phyloP scores from a whole-genome alignment of 352 stramenopile species.

The Phytophthora cajani region DNA sequence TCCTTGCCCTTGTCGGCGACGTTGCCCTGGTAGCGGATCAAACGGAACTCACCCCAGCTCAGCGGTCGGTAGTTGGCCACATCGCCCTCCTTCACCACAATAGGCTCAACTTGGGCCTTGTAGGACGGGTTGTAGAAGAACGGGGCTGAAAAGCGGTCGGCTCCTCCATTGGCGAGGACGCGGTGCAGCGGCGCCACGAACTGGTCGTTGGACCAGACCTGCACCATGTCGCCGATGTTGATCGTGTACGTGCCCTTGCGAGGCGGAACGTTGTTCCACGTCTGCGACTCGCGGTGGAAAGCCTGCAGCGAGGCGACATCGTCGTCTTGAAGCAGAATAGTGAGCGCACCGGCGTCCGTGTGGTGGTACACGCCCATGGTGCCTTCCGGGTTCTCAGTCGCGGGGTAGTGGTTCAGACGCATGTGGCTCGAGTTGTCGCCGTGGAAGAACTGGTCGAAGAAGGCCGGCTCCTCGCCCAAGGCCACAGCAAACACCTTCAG shows the following conservation, averaged over 20 bases:
- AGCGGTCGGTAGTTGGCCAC: constrained; percentile 71
- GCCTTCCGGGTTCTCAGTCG: constrained; percentile 38
- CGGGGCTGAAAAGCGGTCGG: constrained; percentile 49
- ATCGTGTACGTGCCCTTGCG: constrained; percentile 56
- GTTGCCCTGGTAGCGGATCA: constrained; percentile 90
- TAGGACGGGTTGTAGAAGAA: constrained; percentile 75
- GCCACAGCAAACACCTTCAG: constrained; percentile 59
- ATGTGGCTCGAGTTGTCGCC: constrained; percentile 86
- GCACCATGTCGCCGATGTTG: constrained; percentile 68
- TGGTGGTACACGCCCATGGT: constrained; percentile 51
- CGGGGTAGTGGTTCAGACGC: constrained; percentile 92
- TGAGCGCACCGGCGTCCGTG: not conserved
- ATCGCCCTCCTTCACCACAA: constrained; percentile 45
- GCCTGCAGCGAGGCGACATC: constrained; percentile 48
- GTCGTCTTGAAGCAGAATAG: constrained; percentile 53
- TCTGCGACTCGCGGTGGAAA: constrained; percentile 39
- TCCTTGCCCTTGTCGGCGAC: constrained; percentile 92
- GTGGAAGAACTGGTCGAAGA: constrained; percentile 64
- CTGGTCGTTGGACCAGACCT: constrained; percentile 62
- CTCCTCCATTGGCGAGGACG: constrained; percentile 38
- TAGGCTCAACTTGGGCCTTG: constrained; percentile 58
- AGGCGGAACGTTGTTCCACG: constrained; percentile 52
- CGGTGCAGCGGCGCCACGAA: constrained; percentile 60
- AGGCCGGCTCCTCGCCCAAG: constrained; percentile 43
- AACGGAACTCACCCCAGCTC: constrained; percentile 90